Evolutionary conservation across 225 moss, liverwort and hornwort genomes (phyloP), one percentile per base, ranked within the genome.

Genomic region (Sphagnum contortum): DNA sequence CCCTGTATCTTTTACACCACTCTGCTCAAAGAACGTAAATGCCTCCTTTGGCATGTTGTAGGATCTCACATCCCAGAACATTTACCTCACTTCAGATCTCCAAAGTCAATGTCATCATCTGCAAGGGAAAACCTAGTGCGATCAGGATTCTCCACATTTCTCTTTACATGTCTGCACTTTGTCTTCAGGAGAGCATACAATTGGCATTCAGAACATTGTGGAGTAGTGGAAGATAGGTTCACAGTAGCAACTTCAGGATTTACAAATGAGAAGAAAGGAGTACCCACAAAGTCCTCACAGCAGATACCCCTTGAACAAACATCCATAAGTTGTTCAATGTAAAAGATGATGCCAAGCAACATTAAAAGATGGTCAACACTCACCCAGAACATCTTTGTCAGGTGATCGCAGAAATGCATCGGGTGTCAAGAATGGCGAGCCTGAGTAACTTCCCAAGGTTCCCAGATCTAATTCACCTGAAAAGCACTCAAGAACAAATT

Each of bases 351-450:
- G 29, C 29, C 29, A 29, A 29, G 29, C 29, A 29, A 29, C 29
- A 29, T 29, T 29, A 29, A 29, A 11, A 11, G 44, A 6, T 61
- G 13, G 61, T 47, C 8, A 2, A 12, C 57, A 71, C 69, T 69
- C 81, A 89, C 93, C 98, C 76, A 82, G 75, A 72, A 74, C 86
- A 66, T 98, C 93, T 76, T 93, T 98, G 57, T 91, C 92, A 55
- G 98, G 98, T 64, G 98, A 93, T 66, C 90, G 90, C 66, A 98
- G 85, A 75, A 75, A 89, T 55, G 80, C 81, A 53, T 98, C 98
- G 9, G 98, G 93, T 55, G 90, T 89, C 79, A 98, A 74, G 72
- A 90, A 91, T 9, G 93, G 93, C 59, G 93, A 98, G 65, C 93
- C 98, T 47, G 89, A 84, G 58, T 93, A 98, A 73, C 87, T 98